phyloP scores from a whole-genome alignment of 2,329 filamentous ascomycete species.

The Colletotrichum sp. region DNA sequence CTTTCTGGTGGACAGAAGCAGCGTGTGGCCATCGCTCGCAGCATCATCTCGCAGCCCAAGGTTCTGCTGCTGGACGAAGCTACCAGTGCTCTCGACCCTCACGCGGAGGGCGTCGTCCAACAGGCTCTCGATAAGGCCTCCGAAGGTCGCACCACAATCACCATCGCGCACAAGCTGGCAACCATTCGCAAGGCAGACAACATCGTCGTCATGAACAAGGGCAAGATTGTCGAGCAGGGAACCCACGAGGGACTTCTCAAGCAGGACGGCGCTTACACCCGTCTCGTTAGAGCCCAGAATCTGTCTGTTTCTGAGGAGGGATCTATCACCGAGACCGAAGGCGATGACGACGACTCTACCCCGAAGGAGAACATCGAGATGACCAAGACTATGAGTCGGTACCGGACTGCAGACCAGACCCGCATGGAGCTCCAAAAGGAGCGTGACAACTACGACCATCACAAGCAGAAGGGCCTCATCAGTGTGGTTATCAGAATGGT shows the following conservation, averaged over 20 bases:
- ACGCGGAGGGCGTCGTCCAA: conserved; percentile 55
- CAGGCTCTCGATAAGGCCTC: conserved; percentile 57
- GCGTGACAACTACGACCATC: conserved; percentile 39
- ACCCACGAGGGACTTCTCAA: conserved; percentile 60
- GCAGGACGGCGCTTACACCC: conserved; percentile 52
- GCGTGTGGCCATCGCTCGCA: conserved; percentile 63
- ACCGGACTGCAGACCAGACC: conserved; percentile 31
- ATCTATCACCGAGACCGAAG: conserved; percentile 26
- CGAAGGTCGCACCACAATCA: conserved; percentile 63
- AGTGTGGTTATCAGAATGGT: conserved; percentile 36
- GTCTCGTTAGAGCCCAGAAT: conserved; percentile 50
- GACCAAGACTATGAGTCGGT: conserved; percentile 34
- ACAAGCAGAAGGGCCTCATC: conserved; percentile 35
- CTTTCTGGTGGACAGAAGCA: conserved; percentile 71
- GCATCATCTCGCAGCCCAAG: conserved; percentile 43
- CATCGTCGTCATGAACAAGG: conserved; percentile 66
- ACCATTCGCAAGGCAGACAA: conserved; percentile 65
- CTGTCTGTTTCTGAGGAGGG: conserved; percentile 31
- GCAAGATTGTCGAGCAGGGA: conserved; percentile 63
- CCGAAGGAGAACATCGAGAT: conserved; percentile 22
- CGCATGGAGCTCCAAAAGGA: conserved; percentile 38
- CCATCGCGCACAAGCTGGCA: conserved; percentile 64
- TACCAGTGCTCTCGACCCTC: conserved; percentile 57
- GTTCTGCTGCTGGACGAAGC: conserved; percentile 72
- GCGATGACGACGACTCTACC: conserved; percentile 23